These are phyloP conservation scores for Termitomyces heimii DNA, from an alignment of 768 basidiomycete species.

Conservation along the genomic window DNA sequence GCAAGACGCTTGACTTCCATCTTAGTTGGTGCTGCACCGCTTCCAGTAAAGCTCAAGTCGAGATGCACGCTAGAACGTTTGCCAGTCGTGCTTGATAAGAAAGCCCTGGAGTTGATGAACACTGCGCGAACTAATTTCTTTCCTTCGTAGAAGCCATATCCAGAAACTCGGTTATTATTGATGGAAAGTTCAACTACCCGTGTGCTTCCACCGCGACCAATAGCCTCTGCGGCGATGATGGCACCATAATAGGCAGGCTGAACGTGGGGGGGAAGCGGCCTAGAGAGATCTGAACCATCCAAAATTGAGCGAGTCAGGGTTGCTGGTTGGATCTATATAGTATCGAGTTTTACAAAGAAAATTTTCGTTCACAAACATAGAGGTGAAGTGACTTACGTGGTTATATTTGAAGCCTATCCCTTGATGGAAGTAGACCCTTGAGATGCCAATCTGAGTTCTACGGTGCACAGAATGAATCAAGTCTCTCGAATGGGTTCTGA, in stretches of 20 bases:
- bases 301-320: conserved; percentile 51
- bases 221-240: conserved; percentile 52
- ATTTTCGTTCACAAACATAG: background rate
- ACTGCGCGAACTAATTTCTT: conserved; percentile 38
- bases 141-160: conserved; percentile 57
- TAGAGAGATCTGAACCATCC: conserved; percentile 43
- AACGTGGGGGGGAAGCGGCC: conserved; percentile 51
- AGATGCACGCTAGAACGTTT: conserved; percentile 34
- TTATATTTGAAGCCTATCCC: conserved; percentile 73
- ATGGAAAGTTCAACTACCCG: conserved; percentile 42
- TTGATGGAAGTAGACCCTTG: conserved; percentile 57
- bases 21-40: conserved; percentile 16
- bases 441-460: conserved; percentile 36
- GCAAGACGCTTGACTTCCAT: conserved; percentile 43
- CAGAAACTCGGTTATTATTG: conserved; percentile 40
- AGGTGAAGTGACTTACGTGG: conserved; percentile 30
- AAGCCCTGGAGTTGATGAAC: conserved; percentile 57
- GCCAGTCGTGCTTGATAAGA: conserved; percentile 26
- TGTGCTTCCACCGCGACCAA: conserved; percentile 37
- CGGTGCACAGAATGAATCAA: background rate
- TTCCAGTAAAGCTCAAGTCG: conserved; percentile 30
- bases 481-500: background rate
- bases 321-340: conserved; percentile 53
- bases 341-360: background rate
- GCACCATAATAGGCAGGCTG: conserved; percentile 65